These are phyloP conservation scores for Batrachochytrium dendrobatidis DNA, from an alignment of 371 early-diverging fungal species.

Conservation along the genomic window DNA sequence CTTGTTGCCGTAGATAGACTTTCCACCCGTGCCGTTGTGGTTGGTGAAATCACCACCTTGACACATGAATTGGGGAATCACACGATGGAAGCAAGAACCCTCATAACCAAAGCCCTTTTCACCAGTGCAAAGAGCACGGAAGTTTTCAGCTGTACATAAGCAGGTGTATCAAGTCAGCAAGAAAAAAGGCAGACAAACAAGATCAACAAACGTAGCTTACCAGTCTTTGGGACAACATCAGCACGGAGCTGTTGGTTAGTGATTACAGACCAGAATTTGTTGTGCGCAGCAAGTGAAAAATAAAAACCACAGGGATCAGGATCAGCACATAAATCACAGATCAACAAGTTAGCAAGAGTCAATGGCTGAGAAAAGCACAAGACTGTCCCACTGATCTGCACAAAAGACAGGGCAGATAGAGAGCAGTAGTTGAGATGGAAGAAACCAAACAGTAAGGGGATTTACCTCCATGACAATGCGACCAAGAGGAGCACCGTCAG, in stretches of 20 bases:
- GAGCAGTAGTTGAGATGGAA: too few species aligned
- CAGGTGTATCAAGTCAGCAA: not conserved
- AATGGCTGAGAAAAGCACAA: not conserved
- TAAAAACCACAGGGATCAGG: too few species aligned
- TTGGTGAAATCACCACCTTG: constrained; percentile 34
- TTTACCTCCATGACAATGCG: constrained; percentile 53
- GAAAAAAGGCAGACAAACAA: not conserved
- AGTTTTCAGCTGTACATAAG: constrained; percentile 19
- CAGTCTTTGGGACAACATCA: constrained; percentile 47
- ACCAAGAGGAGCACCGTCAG: constrained; percentile 45
- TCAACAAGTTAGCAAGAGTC: not conserved
- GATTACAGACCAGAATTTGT: not conserved
- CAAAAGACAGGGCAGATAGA: not conserved
- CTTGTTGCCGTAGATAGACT: constrained; percentile 55
- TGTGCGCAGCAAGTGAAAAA: too few species aligned
- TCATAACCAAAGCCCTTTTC: constrained; percentile 53
- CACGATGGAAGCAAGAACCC: constrained; percentile 47
- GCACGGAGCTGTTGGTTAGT: constrained; percentile 41
- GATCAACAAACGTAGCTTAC: constrained; percentile 6
- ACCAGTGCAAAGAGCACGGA: constrained; percentile 45
- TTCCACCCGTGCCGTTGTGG: constrained; percentile 36
- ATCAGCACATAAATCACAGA: not conserved
- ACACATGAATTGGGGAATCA: constrained; percentile 39
- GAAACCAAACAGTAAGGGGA: not conserved
- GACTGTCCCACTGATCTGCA: not conserved